Evolutionary conservation across 2,329 filamentous ascomycete species (phyloP).

Genomic region (Chaetothyriales sp.): DNA sequence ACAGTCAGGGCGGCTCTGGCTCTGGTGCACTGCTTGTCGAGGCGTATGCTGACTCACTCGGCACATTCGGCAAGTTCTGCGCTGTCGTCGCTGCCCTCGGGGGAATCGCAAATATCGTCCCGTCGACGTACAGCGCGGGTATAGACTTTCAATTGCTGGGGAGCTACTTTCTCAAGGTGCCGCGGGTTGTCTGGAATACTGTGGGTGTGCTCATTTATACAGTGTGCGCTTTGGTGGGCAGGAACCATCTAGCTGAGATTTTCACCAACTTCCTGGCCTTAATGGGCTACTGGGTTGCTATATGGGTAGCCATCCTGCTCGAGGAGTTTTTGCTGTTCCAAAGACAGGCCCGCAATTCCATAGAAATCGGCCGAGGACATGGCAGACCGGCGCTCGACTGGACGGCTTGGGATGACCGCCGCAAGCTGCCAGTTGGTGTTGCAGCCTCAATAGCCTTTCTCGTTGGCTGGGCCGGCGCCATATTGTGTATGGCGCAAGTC

Average conservation of each 20-base stretch:
- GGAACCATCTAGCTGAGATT: slow-evolving; percentile 45
- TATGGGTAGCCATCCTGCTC: slow-evolving; percentile 47
- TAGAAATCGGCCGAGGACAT: neutral
- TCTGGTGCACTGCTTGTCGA: slow-evolving; percentile 51
- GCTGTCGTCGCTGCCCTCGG: slow-evolving; percentile 49
- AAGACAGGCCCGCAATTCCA: slow-evolving; percentile 20
- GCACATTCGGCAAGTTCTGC: slow-evolving; percentile 51
- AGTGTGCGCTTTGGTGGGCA: slow-evolving; percentile 48
- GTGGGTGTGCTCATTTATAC: slow-evolving; percentile 47
- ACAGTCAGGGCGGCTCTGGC: slow-evolving; percentile 26
- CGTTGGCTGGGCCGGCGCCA: slow-evolving; percentile 49
- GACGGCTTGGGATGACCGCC: slow-evolving; percentile 44
- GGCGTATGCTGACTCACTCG: slow-evolving; percentile 40
- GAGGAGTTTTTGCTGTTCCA: slow-evolving; percentile 49
- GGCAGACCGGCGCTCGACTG: slow-evolving; percentile 36
- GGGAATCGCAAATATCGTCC: slow-evolving; percentile 50
- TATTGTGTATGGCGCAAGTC: slow-evolving; percentile 53
- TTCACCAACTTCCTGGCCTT: slow-evolving; percentile 55
- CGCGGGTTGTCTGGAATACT: slow-evolving; percentile 51
- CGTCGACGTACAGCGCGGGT: slow-evolving; percentile 48
- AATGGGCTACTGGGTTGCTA: slow-evolving; percentile 56
- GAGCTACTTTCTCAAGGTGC: slow-evolving; percentile 41
- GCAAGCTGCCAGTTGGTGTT: slow-evolving; percentile 45
- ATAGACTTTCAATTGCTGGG: slow-evolving; percentile 56
- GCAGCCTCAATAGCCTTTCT: slow-evolving; percentile 48